These are phyloP conservation scores for Diaporthe citrichinensis DNA, from an alignment of 2,329 filamentous ascomycete species.

Conservation along the genomic window DNA sequence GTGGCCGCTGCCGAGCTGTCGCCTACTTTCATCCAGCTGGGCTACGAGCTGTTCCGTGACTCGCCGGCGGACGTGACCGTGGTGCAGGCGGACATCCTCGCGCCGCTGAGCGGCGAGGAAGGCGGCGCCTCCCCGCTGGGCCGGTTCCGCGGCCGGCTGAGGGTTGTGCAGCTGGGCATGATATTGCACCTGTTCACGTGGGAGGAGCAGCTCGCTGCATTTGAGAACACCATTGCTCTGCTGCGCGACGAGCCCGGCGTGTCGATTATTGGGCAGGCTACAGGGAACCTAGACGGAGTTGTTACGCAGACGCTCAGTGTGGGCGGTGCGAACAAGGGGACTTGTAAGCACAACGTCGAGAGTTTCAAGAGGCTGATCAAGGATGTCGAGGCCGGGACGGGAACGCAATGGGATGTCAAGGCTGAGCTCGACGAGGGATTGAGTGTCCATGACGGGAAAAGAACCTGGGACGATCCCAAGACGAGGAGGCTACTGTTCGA, in stretches of 20 bases:
- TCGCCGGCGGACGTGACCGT: slow-evolving; percentile 45
- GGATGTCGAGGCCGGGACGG: slow-evolving; percentile 42
- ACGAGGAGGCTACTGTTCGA: slow-evolving; percentile 44
- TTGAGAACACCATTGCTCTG: slow-evolving; percentile 48
- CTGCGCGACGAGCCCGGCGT: slow-evolving; percentile 48
- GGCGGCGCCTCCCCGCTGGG: slow-evolving; percentile 41
- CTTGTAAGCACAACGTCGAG: slow-evolving; percentile 52
- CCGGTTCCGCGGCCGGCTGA: slow-evolving; percentile 50
- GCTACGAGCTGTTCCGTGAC: slow-evolving; percentile 57
- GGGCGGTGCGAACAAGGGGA: slow-evolving; percentile 38
- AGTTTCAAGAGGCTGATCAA: slow-evolving; percentile 46
- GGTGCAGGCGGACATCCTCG: slow-evolving; percentile 52
- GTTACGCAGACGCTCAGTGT: slow-evolving; percentile 24
- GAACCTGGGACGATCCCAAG: slow-evolving; percentile 46
- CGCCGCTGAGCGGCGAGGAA: slow-evolving; percentile 49
- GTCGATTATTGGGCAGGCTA: slow-evolving; percentile 50
- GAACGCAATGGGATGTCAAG: slow-evolving; percentile 46
- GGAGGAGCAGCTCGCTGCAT: slow-evolving; percentile 49
- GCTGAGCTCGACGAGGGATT: slow-evolving; percentile 44
- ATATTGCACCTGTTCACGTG: slow-evolving; percentile 59
- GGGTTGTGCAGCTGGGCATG: slow-evolving; percentile 52
- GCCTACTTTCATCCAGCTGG: slow-evolving; percentile 54
- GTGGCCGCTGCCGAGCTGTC: slow-evolving; percentile 54
- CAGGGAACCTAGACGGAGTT: slow-evolving; percentile 43
- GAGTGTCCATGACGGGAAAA: slow-evolving; percentile 45